Conservation (phyloP, 371 early-diverging fungal genomes). For the Mortierella sp. region DNA sequence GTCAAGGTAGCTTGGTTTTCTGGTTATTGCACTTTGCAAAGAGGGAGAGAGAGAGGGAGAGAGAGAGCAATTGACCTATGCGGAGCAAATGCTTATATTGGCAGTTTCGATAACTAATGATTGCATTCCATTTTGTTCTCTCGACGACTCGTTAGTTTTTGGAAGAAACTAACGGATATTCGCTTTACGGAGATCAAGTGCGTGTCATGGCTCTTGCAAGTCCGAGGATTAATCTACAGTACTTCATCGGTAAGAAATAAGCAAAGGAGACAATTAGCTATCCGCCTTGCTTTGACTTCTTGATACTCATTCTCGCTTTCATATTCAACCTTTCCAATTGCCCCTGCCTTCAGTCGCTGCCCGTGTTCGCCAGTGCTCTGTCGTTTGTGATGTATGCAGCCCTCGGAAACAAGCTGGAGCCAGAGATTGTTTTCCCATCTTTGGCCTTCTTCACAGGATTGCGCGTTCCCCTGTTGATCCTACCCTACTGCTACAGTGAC, state of each 20-base stretch:
- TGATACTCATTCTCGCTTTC: background rate
- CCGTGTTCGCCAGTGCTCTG: slow-evolving; percentile 64
- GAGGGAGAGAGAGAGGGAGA: too few species aligned
- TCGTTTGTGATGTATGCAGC: slow-evolving; percentile 58
- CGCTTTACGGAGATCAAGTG: slow-evolving; percentile 36
- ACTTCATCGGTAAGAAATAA: slow-evolving; percentile 37
- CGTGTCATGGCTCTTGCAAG: slow-evolving; percentile 30
- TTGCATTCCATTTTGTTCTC: background rate
- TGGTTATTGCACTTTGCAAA: too few species aligned
- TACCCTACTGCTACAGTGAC: slow-evolving; percentile 72
- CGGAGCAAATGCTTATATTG: background rate
- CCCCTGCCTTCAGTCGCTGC: slow-evolving; percentile 60
- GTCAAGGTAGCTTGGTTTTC: slow-evolving; percentile 26
- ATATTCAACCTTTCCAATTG: background rate
- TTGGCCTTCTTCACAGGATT: slow-evolving; percentile 63
- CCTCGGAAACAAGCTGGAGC: slow-evolving; percentile 51
- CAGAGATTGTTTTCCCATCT: slow-evolving; percentile 60
- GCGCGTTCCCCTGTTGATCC: slow-evolving; percentile 76
- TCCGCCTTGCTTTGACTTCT: background rate
- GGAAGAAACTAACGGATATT: slow-evolving; percentile 34
- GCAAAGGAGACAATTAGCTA: background rate
- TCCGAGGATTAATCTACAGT: slow-evolving; percentile 52
- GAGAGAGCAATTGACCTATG: background rate
- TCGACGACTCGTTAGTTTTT: slow-evolving; percentile 23
- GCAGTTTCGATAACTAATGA: background rate